Base-by-base conservation (phyloP, 108 stramenopile species). In the Fragilariopsis cylindrus region DNA sequence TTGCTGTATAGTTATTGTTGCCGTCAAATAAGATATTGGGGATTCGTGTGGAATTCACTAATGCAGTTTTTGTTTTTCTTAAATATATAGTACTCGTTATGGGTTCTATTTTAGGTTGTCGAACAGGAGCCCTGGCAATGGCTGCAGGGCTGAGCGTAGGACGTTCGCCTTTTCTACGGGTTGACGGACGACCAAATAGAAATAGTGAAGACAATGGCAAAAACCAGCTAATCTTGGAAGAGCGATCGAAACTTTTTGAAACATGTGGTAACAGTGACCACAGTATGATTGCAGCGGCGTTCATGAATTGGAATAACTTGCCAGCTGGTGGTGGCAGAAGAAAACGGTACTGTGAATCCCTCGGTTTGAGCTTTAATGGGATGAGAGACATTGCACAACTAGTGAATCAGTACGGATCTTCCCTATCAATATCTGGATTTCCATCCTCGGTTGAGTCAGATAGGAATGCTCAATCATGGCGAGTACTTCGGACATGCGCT, bases 191-290 rank as follows among this genome's bases (percentile, higher is more conserved):
- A 4, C 56, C 72, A 3, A 47, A 57, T 57, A 30, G 30, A 30
- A 30, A 30, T 2, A 70, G 66, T 16, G 57, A 60, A 9, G 64
- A 72, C 48, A 72, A 76, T 50, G 69, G 71, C n/a, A 55, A 48
- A 39, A 72, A 69, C 41, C 57, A 68, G 12, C 49, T n/a, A 40
- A 80, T 92, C 63, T 44, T 89, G 8, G 69, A 90, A 40, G 86
- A 79, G 48, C 79, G 95, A 11, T 50, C 54, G 7, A 78, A 84
- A 30, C 72, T 96, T 3, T 83, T 89, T 76, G 73, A 88, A 69
- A 80, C 66, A 30, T 87, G 90, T 70, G 95, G 95, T 16, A 90
- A 92, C 66, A 89, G 88, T 69, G 95, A 96, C 73, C 92, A 93
- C 68, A 85, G 84, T 12, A 77, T 92, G 76, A 69, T 96, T 9